Evolutionary conservation across 768 basidiomycete genomes (phyloP), one percentile per base, ranked within the genome.

Genomic region (Hypsizygus marmoreus): DNA sequence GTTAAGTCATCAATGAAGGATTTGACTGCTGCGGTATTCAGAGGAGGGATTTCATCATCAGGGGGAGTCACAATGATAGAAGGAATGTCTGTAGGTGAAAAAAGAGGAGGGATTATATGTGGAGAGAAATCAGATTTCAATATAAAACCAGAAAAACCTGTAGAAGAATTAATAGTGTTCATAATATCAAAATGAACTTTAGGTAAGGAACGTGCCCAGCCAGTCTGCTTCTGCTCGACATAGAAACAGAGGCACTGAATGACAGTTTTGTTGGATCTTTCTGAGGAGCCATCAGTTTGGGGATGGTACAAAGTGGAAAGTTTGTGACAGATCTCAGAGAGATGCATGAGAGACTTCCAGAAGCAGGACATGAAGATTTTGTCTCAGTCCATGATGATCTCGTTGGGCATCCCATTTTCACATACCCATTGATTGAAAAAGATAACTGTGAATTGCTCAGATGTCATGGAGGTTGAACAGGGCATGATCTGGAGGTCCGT

Each of bases 181-280:
- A 67, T 70, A 4, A 66, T 40, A 3, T 59, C 38, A 40, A 69
- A 69, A n/a, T n/a, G n/a, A n/a, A n/a, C n/a, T n/a, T n/a, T n/a
- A n/a, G n/a, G n/a, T n/a, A n/a, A n/a, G n/a, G 55, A 46, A 0
- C 22, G 4, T 0, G 56, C 56, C 69, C 65, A 70, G 4, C 55
- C 62, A 0, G 29, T 36, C 35, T 69, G 66, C n/a, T 63, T 59
- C 1, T 35, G 34, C 2, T 47, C 45, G 0, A 66, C 55, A 32
- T 52, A 46, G 19, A 46, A 58, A 5, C 59, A 17, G 0, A 66
- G 19, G 7, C 34, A 35, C 32, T 66, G 62, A 16, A 46, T 54
- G 2, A 67, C 36, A 0, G 60, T 65, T 22, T 57, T 58, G 40
- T 67, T 66, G 0, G 56, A 58, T 0, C 51, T 42, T 53, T 71